Conservation (phyloP, 129 eudicot species). For the Helianthus annuus region HanXRQr2.0-SUNRISE NC_035449.2:20255457-20255956, state of each 20-base stretch:
- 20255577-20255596: neutral
- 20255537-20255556: neutral
- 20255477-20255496: neutral
- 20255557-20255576: neutral
- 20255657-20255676: slow-evolving; percentile 24
- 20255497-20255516: neutral
- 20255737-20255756: neutral
- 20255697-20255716: slow-evolving; percentile 5
- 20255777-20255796: neutral
- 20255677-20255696: slow-evolving; percentile 13
- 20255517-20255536: slow-evolving; percentile 1
- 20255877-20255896: neutral
- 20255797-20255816: slow-evolving; percentile 3
- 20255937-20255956: no score
- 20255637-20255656: neutral
- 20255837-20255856: slow-evolving; percentile 9
- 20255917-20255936: neutral
- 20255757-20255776: slow-evolving; percentile 23
- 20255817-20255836: neutral
- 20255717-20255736: slow-evolving; percentile 20
- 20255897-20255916: neutral
- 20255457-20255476: no score
- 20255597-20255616: neutral
- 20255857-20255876: slow-evolving; percentile 2
- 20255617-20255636: neutral